Evolutionary conservation across 805 yeast species (phyloP).

Genomic region (Blastobotrys terrestris): DNA sequence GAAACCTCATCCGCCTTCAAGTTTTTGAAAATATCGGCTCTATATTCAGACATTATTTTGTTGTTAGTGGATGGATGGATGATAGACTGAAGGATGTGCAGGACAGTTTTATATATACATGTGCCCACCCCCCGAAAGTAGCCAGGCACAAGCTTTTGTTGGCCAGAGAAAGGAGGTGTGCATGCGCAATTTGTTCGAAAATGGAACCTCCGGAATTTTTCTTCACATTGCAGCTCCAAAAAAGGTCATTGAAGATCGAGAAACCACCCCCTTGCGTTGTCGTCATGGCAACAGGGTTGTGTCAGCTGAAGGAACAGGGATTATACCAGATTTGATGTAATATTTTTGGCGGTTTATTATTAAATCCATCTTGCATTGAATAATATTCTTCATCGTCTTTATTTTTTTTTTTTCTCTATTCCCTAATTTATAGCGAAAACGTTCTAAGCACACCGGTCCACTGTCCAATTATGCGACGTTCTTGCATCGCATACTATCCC

Average conservation of each 20-base stretch:
- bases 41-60: conserved; percentile 19
- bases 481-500: neutral
- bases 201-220: neutral
- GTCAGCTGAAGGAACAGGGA: neutral
- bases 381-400: too few species aligned
- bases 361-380: neutral
- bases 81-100: neutral
- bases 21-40: conserved; percentile 32
- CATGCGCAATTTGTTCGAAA: neutral
- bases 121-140: too few species aligned
- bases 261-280: neutral
- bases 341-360: neutral
- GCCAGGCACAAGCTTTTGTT: neutral
- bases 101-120: neutral
- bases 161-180: neutral
- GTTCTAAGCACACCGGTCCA: too few species aligned
- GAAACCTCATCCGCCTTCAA: conserved; percentile 29
- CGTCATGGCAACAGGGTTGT: neutral
- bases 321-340: neutral
- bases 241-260: neutral
- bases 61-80: too few species aligned
- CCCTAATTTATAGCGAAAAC: too few species aligned
- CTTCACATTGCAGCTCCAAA: too few species aligned
- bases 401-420: neutral
- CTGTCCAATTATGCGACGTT: neutral